These are phyloP conservation scores for Xerocomellus chrysenteron DNA, from an alignment of 768 basidiomycete species.

Conservation along the genomic window DNA sequence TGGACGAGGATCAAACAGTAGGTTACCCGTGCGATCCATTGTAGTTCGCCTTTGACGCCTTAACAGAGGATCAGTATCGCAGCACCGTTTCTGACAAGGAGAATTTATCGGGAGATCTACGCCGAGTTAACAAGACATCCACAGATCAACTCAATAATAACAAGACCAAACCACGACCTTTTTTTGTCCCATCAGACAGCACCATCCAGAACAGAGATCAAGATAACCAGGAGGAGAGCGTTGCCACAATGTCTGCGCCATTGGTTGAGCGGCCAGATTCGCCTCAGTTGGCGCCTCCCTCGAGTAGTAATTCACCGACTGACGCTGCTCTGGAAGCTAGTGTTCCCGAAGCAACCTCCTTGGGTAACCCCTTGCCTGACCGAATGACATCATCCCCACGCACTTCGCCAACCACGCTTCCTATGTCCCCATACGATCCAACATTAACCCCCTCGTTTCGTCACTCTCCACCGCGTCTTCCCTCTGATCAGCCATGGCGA, in stretches of 20 bases:
- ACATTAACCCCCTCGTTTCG: constrained; percentile 72
- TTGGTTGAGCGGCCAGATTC: constrained; percentile 29
- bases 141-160: constrained; percentile 16
- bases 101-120: constrained; percentile 32
- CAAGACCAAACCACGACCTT: constrained; percentile 22
- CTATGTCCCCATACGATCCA: constrained; percentile 76
- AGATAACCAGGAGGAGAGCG: constrained; percentile 13
- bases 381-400: constrained; percentile 24
- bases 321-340: not conserved
- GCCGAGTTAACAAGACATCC: constrained; percentile 27
- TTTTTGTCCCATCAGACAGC: constrained; percentile 20
- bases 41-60: constrained; percentile 21
- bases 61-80: constrained; percentile 64
- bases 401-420: constrained; percentile 35
- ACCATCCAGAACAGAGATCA: constrained; percentile 12
- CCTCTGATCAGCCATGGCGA: constrained; percentile 81
- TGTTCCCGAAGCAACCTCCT: not conserved
- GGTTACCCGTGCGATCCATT: constrained; percentile 27
- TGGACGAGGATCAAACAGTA: constrained; percentile 65
- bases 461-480: constrained; percentile 71
- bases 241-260: constrained; percentile 20
- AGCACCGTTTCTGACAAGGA: constrained; percentile 34
- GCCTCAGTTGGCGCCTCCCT: constrained; percentile 18
- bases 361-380: constrained; percentile 1
- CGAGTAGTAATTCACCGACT: not conserved